These are phyloP conservation scores for Triadica sebifera DNA, from an alignment of 345 rosid species.

Conservation along the genomic window DNA sequence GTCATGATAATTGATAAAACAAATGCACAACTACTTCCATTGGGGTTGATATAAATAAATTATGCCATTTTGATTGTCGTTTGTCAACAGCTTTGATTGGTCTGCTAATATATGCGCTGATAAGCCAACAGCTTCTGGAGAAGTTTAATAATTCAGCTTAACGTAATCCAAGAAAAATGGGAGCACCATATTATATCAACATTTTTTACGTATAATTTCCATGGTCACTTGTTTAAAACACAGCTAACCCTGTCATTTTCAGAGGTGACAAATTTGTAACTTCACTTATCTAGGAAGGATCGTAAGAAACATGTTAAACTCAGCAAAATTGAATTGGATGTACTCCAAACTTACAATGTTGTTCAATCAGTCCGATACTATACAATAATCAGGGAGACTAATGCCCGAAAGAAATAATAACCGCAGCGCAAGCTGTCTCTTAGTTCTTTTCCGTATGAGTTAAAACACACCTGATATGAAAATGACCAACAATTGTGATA, in stretches of 20 bases:
- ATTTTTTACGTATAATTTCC: not conserved
- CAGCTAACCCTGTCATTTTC: not conserved
- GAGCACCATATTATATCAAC: not conserved
- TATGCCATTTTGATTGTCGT: not conserved
- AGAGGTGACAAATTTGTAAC: not conserved
- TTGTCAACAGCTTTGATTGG: not conserved
- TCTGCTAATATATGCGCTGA: not conserved
- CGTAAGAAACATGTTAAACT: not conserved
- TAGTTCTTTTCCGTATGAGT: not conserved
- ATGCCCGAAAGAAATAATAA: not conserved
- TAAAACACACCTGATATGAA: conserved; percentile 1
- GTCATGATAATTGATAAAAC: not conserved
- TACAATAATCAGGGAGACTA: not conserved
- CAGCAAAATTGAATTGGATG: conserved; percentile 4
- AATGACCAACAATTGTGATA: not conserved
- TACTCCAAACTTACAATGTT: not conserved
- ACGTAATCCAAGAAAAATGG: not conserved
- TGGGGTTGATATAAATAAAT: not conserved
- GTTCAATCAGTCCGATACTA: not conserved
- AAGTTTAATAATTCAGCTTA: not conserved
- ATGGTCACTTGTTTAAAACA: too few species aligned
- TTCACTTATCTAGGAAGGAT: not conserved
- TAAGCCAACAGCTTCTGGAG: not conserved
- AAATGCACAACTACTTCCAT: too few species aligned
- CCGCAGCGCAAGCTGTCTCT: not conserved